Percentiles rank a stretch among this genome's conserved stretches.
Conservation (phyloP, 2,329 filamentous ascomycete genomes). For the Chrysoporthe cubensis region DNA sequence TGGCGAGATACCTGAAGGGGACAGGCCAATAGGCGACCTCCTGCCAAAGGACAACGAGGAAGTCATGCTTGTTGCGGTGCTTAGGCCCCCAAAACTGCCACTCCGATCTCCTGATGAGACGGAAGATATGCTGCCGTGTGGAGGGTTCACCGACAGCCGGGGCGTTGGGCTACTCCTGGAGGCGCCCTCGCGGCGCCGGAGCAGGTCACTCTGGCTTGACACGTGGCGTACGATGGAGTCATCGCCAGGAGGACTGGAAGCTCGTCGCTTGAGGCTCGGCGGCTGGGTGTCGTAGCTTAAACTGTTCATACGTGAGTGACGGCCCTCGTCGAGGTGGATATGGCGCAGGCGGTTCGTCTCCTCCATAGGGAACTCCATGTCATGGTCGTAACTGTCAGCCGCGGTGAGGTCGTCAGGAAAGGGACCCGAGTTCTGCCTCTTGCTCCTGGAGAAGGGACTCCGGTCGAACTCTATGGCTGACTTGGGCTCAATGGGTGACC, state of each 20-base stretch:
- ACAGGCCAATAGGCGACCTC: constrained; percentile 50
- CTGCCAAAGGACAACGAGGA: constrained; percentile 50
- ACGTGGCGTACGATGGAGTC: constrained; percentile 47
- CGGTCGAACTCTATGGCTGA: constrained; percentile 48
- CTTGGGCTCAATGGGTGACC: constrained; percentile 46
- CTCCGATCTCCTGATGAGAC: constrained; percentile 49
- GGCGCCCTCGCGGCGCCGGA: constrained; percentile 52
- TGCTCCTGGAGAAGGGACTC: constrained; percentile 49
- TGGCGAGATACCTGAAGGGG: constrained; percentile 55
- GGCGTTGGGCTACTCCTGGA: constrained; percentile 58
- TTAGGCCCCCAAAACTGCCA: constrained; percentile 53
- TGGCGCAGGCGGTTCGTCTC: constrained; percentile 45
- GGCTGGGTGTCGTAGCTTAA: constrained; percentile 42
- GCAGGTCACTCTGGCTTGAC: constrained; percentile 46
- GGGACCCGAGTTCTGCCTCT: constrained; percentile 53
- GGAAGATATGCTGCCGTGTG: constrained; percentile 48
- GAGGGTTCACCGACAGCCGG: constrained; percentile 50
- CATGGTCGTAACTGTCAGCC: constrained; percentile 51
- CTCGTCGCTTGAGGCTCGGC: constrained; percentile 57
- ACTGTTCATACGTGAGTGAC: constrained; percentile 31
- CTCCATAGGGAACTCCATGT: constrained; percentile 53
- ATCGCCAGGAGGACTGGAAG: constrained; percentile 57
- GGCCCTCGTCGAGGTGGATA: constrained; percentile 50
- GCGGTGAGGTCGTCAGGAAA: constrained; percentile 49
- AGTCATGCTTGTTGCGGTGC: constrained; percentile 47